Percentiles rank a stretch among this genome's conserved stretches.
Conservation (phyloP, 2,329 filamentous ascomycete species). For the Diaporthe humulicola region DNA sequence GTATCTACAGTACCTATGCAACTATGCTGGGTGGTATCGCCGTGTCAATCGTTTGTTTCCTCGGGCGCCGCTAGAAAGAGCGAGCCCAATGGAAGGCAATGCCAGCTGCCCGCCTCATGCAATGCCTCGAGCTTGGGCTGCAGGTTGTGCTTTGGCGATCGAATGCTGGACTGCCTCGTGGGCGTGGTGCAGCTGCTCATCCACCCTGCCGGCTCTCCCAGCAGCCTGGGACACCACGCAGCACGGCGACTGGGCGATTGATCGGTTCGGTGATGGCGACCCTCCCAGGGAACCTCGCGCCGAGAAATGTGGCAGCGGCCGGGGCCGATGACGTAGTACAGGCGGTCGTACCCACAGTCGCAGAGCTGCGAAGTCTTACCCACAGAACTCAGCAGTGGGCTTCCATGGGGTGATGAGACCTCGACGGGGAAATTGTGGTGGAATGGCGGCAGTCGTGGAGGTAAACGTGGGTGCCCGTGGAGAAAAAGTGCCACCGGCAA, state of each 20-base stretch:
- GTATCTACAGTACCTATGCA: too few species aligned
- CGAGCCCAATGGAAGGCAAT: slow-evolving; percentile 18
- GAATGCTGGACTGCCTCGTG: slow-evolving; percentile 25
- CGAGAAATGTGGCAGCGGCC: slow-evolving; percentile 25
- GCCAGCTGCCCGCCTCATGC: neutral
- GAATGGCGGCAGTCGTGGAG: slow-evolving; percentile 28
- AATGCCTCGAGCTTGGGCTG: slow-evolving; percentile 26
- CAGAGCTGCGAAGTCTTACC: slow-evolving; percentile 4
- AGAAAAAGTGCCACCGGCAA: slow-evolving; percentile 6
- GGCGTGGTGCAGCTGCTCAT: neutral
- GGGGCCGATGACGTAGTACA: slow-evolving; percentile 26
- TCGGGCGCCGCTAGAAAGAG: slow-evolving; percentile 24
- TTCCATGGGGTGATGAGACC: slow-evolving; percentile 27
- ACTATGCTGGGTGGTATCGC: slow-evolving; percentile 23
- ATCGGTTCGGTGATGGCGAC: slow-evolving; percentile 6
- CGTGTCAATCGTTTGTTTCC: slow-evolving; percentile 27
- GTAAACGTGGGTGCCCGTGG: slow-evolving; percentile 28
- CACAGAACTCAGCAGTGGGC: slow-evolving; percentile 24
- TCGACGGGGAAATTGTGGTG: slow-evolving; percentile 38
- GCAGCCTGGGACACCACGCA: slow-evolving; percentile 15
- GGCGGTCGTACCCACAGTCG: slow-evolving; percentile 10
- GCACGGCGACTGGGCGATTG: neutral
- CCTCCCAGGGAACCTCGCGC: slow-evolving; percentile 22
- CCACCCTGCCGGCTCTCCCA: slow-evolving; percentile 16
- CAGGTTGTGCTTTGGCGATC: slow-evolving; percentile 21